Evolutionary conservation across 2,329 filamentous ascomycete genomes (phyloP).

Genomic region (Colletotrichum tropicale): DNA sequence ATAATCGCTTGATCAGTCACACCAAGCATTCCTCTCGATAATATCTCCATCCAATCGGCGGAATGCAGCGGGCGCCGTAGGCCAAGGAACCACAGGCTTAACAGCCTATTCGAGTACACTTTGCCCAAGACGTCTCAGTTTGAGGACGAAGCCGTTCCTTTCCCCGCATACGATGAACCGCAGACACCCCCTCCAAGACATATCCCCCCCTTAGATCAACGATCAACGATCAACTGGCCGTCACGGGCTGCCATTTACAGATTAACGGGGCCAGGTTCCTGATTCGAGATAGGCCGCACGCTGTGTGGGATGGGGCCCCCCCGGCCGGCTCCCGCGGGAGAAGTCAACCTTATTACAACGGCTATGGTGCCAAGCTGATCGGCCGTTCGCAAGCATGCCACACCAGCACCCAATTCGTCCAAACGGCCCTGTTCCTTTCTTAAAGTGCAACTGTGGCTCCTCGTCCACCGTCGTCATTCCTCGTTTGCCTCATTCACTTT

Average conservation of each 20-base stretch:
- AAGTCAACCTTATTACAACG: constrained; percentile 9
- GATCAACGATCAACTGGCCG: not conserved
- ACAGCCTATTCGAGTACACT: not conserved
- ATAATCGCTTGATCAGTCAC: constrained; percentile 6
- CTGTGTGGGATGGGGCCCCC: not conserved
- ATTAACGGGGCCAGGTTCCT: not conserved
- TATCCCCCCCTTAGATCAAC: not conserved
- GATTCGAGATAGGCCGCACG: not conserved
- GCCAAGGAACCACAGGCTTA: not conserved
- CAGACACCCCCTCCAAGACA: not conserved
- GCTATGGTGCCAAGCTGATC: constrained; percentile 11
- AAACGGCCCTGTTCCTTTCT: not conserved
- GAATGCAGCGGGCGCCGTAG: not conserved
- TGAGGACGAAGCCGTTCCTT: not conserved
- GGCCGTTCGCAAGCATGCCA: not conserved
- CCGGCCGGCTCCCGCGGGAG: not conserved
- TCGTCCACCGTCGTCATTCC: not conserved
- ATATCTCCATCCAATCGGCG: constrained; percentile 16
- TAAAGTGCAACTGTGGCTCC: not conserved
- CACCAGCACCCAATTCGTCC: not conserved
- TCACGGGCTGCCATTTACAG: not conserved
- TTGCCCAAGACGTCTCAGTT: constrained; percentile 1
- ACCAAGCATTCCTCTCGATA: not conserved
- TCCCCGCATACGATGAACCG: not conserved
- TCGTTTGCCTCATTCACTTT: not conserved